Evolutionary conservation across 129 eudicot species (phyloP), one percentile per base, ranked within the genome.

Genomic region (Chrysanthemum seticuspe): DNA sequence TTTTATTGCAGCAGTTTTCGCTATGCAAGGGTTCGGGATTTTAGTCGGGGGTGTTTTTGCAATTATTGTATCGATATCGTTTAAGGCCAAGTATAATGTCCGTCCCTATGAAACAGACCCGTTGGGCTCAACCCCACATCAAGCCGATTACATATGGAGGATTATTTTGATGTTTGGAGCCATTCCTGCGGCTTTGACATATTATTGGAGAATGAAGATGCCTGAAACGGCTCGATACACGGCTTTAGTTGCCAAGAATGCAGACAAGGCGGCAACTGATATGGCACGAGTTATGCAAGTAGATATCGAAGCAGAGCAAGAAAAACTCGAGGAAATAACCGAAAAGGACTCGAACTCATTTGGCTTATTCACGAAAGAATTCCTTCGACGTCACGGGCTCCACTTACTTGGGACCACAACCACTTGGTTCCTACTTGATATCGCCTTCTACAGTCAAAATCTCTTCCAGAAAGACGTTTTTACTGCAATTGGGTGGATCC

Each of bases 361-460:
- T 48, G 85, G 96, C 23, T 76, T 89, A 53, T 85, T 87, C 59
- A 73, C 92, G 1, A 84, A 78, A 62, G 72, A 80, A 49, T 89
- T 89, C 31, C 80, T 83, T 19, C 69, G 47, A 0, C 86, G 90
- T 25, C 96, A 89, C 47, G 92, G 96, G 65, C 72, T 82, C 13
- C 96, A 89, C 76, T 74, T 89, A 72, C 87, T 89, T 0, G 96
- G 91, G 0, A 89, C 96, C 31, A 74, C 89, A 13, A 82, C 70
- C 49, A 82, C 88, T 8, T 89, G 96, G 96, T 88, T 88, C 74
- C 70, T 88, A 29, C 91, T 88, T 8, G 96, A 88, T 62, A 88
- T 88, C 49, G 96, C 94, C 2, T 87, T 69, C 68, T 87, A 87
- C 75, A 87, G 92, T 61, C 95, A 88, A 36, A 87, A 86, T 52